A percentile compares a stretch with the other conserved stretches of the same genome.
These are phyloP conservation scores for Ambrosia trifida DNA, from an alignment of 129 eudicot species.

Conservation along the genomic window DNA sequence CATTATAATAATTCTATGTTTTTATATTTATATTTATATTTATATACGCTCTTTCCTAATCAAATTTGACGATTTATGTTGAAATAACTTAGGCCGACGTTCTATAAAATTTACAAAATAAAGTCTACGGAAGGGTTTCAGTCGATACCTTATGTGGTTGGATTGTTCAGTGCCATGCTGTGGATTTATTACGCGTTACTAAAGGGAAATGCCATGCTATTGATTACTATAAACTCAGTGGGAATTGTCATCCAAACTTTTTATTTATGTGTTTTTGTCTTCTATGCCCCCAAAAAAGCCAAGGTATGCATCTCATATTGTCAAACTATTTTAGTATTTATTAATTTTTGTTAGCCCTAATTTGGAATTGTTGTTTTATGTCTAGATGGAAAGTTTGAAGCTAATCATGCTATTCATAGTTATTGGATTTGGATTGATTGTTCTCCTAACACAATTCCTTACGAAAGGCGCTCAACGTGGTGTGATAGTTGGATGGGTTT, in stretches of 20 bases:
- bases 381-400: slow-evolving; percentile 67
- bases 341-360: neutral
- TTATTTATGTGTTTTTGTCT: slow-evolving; percentile 59
- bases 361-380: neutral
- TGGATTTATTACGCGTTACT: slow-evolving; percentile 86
- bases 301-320: slow-evolving; percentile 34
- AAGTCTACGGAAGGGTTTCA: slow-evolving; percentile 90
- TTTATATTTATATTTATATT: neutral
- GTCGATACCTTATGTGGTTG: slow-evolving; percentile 74
- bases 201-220: slow-evolving; percentile 59
- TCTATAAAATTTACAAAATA: slow-evolving; percentile 72
- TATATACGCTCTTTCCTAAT: neutral
- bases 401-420: slow-evolving; percentile 44
- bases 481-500: slow-evolving; percentile 82
- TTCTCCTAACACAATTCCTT: slow-evolving; percentile 57
- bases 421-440: slow-evolving; percentile 64
- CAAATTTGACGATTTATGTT: neutral
- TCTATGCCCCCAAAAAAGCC: slow-evolving; percentile 60
- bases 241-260: slow-evolving; percentile 66
- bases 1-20: too few relatives aligned
- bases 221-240: slow-evolving; percentile 79
- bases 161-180: slow-evolving; percentile 79
- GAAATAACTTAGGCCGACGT: slow-evolving; percentile 63
- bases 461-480: slow-evolving; percentile 43
- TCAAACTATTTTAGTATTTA: neutral